Evolutionary conservation across 2,329 filamentous ascomycete species (phyloP).

Genomic region (Xylaria sp.): DNA sequence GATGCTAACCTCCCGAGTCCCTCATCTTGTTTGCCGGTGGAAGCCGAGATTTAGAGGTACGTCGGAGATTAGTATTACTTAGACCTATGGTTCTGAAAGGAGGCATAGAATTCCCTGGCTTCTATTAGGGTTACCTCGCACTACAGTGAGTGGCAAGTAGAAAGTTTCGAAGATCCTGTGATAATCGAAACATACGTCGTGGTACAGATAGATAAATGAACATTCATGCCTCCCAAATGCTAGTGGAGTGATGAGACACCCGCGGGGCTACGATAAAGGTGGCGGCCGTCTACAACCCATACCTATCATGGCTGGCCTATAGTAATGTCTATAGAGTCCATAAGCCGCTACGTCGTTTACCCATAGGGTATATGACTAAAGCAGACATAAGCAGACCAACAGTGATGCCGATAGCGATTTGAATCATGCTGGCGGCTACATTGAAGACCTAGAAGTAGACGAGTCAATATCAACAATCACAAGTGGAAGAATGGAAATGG

Average conservation of each 20-base stretch:
- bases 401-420: slow-evolving; percentile 71
- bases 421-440: slow-evolving; percentile 67
- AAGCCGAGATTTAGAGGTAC: neutral
- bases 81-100: neutral
- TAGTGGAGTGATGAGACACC: neutral
- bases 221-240: neutral
- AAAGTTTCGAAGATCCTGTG: neutral
- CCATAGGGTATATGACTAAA: slow-evolving; percentile 65
- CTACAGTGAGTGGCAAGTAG: neutral
- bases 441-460: slow-evolving; percentile 54
- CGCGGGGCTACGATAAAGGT: neutral
- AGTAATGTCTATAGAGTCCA: slow-evolving; percentile 47
- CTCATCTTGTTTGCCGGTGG: neutral
- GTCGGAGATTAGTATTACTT: neutral
- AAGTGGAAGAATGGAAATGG: neutral
- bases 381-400: slow-evolving; percentile 69
- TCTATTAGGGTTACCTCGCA: neutral
- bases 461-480: slow-evolving; percentile 14
- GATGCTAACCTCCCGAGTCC: neutral
- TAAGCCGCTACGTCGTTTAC: slow-evolving; percentile 67
- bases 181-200: neutral
- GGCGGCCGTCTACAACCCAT: too few species aligned
- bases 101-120: neutral
- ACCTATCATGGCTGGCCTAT: neutral
- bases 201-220: neutral